Conservation (phyloP, 495 filamentous ascomycete species). For the Podospora comata region DNA sequence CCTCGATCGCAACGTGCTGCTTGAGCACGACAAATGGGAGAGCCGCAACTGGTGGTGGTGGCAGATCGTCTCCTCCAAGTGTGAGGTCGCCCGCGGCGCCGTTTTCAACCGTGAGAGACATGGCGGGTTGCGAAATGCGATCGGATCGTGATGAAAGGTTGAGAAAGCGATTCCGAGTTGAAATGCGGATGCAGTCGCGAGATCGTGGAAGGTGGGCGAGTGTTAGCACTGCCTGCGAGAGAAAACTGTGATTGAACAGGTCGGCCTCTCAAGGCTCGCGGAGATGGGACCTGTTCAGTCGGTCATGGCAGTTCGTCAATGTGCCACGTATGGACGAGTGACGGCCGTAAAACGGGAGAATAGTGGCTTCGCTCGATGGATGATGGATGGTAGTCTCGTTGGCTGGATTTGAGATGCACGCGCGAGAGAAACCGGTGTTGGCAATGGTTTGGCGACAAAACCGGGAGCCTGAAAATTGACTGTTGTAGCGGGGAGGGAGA, state of each 20-base stretch:
- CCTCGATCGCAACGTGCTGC: conserved; percentile 83
- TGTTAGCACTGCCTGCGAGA: background rate
- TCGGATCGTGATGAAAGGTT: background rate
- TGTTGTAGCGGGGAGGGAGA: background rate
- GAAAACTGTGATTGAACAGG: background rate
- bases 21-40: conserved; percentile 56
- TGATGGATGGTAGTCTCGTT: background rate
- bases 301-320: conserved; percentile 19
- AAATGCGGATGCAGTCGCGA: background rate
- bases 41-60: conserved; percentile 7
- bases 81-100: conserved; percentile 13
- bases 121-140: background rate
- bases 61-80: conserved; percentile 11
- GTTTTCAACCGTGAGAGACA: conserved; percentile 16
- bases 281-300: conserved; percentile 12
- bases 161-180: background rate
- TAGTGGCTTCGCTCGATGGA: background rate
- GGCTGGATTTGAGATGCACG: background rate
- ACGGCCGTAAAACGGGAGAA: background rate
- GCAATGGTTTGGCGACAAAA: background rate
- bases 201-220: background rate
- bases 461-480: background rate
- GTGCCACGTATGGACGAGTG: background rate
- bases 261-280: conserved; percentile 18
- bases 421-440: background rate